Percentiles rank a stretch among this genome's conserved stretches.
Evolutionary conservation across 257 asterid species (phyloP).

Genomic region (Solanum appendiculatum): DNA sequence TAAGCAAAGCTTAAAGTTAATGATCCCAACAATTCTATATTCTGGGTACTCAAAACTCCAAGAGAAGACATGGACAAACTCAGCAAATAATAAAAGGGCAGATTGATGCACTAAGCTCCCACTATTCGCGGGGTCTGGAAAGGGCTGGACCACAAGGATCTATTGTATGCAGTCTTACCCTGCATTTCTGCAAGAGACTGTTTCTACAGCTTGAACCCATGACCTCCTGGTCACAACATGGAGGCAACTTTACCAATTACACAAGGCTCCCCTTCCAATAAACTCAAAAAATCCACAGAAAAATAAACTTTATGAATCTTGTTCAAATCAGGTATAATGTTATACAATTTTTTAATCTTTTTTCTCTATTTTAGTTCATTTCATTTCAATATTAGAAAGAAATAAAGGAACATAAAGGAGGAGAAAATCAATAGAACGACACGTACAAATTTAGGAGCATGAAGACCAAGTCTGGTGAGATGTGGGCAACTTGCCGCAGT

Average conservation of each 20-base stretch:
- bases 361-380: background rate
- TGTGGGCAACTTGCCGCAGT: slow-evolving; percentile 38
- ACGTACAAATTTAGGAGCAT: slow-evolving; percentile 49
- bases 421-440: background rate
- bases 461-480: slow-evolving; percentile 43
- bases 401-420: background rate
- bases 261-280: background rate
- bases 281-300: background rate
- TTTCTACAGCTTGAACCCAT: background rate
- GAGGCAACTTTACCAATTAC: background rate
- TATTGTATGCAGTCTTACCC: background rate
- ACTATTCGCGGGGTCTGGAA: background rate
- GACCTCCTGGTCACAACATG: background rate
- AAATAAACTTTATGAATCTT: background rate
- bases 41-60: background rate
- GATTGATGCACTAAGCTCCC: background rate
- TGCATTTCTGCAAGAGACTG: background rate
- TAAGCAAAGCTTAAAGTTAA: background rate
- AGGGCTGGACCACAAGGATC: background rate
- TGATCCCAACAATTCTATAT: background rate
- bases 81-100: background rate
- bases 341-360: background rate
- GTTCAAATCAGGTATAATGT: background rate
- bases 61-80: background rate
- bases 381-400: background rate